phyloP scores from a whole-genome alignment of 106 monocot species.

The Hemerocallis citrina region DNA sequence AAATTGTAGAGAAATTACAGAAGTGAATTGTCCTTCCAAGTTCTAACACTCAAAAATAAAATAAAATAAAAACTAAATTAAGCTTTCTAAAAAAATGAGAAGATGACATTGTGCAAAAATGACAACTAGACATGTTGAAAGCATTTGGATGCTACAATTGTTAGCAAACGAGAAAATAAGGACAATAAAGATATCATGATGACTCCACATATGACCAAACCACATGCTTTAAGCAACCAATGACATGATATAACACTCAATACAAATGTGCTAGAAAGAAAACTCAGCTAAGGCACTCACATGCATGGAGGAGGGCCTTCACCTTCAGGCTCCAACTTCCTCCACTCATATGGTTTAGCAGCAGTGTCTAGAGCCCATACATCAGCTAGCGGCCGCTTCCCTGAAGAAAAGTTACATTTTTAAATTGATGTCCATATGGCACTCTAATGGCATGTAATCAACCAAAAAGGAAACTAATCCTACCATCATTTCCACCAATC shows the following conservation, averaged over 20 bases:
- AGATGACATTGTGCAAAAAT: too few species aligned
- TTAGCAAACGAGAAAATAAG: too few species aligned
- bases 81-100: too few species aligned
- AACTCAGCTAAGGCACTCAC: slow-evolving; percentile 60
- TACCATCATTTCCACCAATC: slow-evolving; percentile 99
- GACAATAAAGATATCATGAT: neutral
- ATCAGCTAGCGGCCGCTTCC: slow-evolving; percentile 94
- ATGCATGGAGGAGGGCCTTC: slow-evolving; percentile 99
- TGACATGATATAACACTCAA: neutral
- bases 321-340: slow-evolving; percentile 98
- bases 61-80: too few species aligned
- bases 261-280: neutral
- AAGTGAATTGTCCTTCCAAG: too few species aligned
- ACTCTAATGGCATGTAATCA: neutral
- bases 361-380: slow-evolving; percentile 99
- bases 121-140: too few species aligned
- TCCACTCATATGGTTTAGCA: slow-evolving; percentile 98
- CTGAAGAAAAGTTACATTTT: slow-evolving; percentile 21
- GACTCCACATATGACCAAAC: neutral
- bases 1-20: too few species aligned
- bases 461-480: slow-evolving; percentile 1
- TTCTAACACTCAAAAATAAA: too few species aligned
- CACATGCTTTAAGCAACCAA: neutral
- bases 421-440: neutral
- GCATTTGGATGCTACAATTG: too few species aligned